Conservation (phyloP, 2,329 filamentous ascomycete genomes). For the Lachnellula hyalina region DNA sequence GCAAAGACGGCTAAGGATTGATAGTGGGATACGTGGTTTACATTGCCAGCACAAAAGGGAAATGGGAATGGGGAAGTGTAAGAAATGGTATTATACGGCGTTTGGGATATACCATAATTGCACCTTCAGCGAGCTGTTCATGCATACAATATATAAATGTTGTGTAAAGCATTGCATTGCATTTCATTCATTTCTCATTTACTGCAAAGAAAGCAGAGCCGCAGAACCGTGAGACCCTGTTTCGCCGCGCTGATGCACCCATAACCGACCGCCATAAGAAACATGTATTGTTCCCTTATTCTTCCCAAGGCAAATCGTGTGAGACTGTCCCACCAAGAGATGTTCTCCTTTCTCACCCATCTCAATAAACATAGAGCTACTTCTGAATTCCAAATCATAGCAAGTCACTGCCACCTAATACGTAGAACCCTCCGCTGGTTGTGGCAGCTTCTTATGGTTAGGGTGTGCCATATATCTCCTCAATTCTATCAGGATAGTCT, state of each 20-base stretch:
- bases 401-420: slow-evolving; percentile 34
- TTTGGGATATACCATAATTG: not conserved
- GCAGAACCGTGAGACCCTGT: slow-evolving; percentile 14
- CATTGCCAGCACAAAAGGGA: not conserved
- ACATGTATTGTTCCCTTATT: not conserved
- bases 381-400: no score
- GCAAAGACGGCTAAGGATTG: not conserved
- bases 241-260: slow-evolving; percentile 34
- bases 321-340: not conserved
- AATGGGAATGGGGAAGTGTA: not conserved
- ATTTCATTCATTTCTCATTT: slow-evolving; percentile 11
- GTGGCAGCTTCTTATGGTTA: slow-evolving; percentile 88
- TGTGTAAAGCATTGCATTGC: not conserved
- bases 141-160: not conserved
- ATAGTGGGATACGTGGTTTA: not conserved
- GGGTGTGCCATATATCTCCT: slow-evolving; percentile 90
- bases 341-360: not conserved
- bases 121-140: not conserved
- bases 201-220: slow-evolving; percentile 13
- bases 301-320: not conserved
- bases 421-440: slow-evolving; percentile 80
- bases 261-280: slow-evolving; percentile 14
- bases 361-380: no score
- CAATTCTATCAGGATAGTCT: slow-evolving; percentile 84
- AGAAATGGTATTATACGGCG: not conserved